These are phyloP conservation scores for Cryoendolithus antarcticus DNA, from an alignment of 2,329 filamentous ascomycete species.

Conservation along the genomic window DNA sequence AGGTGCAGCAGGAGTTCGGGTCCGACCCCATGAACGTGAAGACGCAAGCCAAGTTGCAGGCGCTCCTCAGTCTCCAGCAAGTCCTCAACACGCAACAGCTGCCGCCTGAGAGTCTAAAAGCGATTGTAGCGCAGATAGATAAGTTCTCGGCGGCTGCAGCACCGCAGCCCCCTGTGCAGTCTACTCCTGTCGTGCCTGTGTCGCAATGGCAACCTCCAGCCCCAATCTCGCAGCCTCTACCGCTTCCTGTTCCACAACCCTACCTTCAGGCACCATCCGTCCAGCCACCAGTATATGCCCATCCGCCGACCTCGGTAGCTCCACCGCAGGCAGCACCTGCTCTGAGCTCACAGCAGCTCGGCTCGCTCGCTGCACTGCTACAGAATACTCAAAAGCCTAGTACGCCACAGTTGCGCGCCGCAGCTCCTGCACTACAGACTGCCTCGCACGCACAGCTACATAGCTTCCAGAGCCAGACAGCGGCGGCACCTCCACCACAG, in stretches of 20 bases:
- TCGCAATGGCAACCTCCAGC: constrained; percentile 18
- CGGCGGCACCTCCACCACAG: constrained; percentile 11
- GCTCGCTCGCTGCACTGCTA: constrained; percentile 18
- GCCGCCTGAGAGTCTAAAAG: constrained; percentile 52
- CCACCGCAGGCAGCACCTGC: constrained; percentile 6
- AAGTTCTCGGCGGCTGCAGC: constrained; percentile 25
- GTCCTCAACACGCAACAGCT: constrained; percentile 67
- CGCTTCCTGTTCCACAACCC: constrained; percentile 10
- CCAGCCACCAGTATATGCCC: constrained; percentile 12
- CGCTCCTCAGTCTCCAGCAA: constrained; percentile 72
- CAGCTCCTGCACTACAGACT: constrained; percentile 19
- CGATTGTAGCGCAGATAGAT: constrained; percentile 54
- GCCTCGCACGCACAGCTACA: constrained; percentile 20
- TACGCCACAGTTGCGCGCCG: constrained; percentile 24
- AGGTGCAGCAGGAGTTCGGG: constrained; percentile 61
- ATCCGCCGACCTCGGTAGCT: constrained; percentile 10
- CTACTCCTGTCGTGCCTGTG: constrained; percentile 12
- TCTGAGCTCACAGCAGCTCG: constrained; percentile 10
- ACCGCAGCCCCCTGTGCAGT: constrained; percentile 3
- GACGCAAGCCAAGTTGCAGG: constrained; percentile 68
- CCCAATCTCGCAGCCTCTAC: constrained; percentile 9
- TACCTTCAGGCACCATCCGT: constrained; percentile 19
- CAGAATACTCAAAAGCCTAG: constrained; percentile 23
- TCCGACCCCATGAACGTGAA: constrained; percentile 63
- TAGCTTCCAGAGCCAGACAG: constrained; percentile 17